Evolutionary conservation across 2,329 filamentous ascomycete genomes (phyloP).

Genomic region (Alternaria solani): DNA sequence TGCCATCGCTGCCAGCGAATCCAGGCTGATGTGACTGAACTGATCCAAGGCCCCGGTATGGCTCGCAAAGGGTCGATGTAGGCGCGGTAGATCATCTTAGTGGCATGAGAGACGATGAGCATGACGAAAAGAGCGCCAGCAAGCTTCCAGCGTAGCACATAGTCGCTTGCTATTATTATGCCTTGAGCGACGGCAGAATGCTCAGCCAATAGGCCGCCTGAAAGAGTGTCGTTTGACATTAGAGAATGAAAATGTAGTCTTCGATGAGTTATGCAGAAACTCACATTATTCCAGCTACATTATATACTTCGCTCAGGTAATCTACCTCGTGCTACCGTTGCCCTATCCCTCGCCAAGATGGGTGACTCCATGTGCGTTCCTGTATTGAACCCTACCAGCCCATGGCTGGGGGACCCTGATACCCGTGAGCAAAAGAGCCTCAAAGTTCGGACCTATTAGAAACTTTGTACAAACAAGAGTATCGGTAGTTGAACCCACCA

Average conservation of each 20-base stretch:
- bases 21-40: slow-evolving; percentile 25
- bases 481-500: background rate
- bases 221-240: slow-evolving; percentile 1
- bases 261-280: background rate
- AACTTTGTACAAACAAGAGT: background rate
- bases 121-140: background rate
- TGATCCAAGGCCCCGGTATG: slow-evolving; percentile 29
- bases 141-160: background rate
- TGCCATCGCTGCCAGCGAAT: slow-evolving; percentile 34
- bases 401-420: background rate
- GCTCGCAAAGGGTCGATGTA: slow-evolving; percentile 23
- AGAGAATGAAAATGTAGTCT: background rate
- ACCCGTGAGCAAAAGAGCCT: background rate
- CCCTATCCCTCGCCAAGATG: background rate
- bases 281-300: background rate
- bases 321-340: background rate
- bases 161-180: background rate
- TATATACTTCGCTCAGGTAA: background rate
- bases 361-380: background rate
- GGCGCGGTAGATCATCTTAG: slow-evolving; percentile 21
- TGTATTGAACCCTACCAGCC: background rate
- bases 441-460: background rate
- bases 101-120: background rate
- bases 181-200: background rate
- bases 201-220: background rate